Evolutionary conservation across 2,329 filamentous ascomycete genomes (phyloP).

Genomic region (Pestalotiopsis sp.): DNA sequence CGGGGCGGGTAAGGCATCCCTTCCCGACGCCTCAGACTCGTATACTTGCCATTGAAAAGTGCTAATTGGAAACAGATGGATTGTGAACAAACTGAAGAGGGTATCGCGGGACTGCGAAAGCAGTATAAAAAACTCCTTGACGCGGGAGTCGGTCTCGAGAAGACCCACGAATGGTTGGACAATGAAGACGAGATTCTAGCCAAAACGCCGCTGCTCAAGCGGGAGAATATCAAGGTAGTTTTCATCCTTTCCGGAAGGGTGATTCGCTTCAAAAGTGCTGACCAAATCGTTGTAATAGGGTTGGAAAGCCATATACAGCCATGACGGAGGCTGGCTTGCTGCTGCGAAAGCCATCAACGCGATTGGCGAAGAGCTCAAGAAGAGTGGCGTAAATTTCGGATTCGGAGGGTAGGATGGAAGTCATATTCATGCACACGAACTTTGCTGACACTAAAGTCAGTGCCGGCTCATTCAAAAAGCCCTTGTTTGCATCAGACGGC

Average conservation of each 20-base stretch:
- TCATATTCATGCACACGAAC: too few species aligned
- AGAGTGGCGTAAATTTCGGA: conserved; percentile 42
- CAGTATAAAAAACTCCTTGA: conserved; percentile 38
- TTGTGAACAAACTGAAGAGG: conserved; percentile 34
- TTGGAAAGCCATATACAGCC: conserved; percentile 47
- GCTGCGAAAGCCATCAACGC: conserved; percentile 49
- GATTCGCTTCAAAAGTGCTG: background rate
- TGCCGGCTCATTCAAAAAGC: conserved; percentile 46
- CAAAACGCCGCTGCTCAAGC: conserved; percentile 40
- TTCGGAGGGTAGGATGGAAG: conserved; percentile 35
- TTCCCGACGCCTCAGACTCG: background rate
- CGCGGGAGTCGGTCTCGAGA: conserved; percentile 31
- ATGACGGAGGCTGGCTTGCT: conserved; percentile 49
- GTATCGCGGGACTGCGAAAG: conserved; percentile 33
- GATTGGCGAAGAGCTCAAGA: conserved; percentile 40
- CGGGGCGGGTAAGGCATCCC: conserved; percentile 39
- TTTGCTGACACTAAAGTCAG: conserved; percentile 19
- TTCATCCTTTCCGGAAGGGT: background rate
- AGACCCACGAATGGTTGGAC: conserved; percentile 44
- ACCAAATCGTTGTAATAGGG: conserved; percentile 27
- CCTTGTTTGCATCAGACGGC: conserved; percentile 38
- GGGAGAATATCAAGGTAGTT: conserved; percentile 39
- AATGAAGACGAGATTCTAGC: conserved; percentile 44
- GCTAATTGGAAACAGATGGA: conserved; percentile 29
- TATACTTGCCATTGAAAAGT: background rate